Base-by-base conservation (phyloP, 345 rosid genomes). In the Gossypium stocksii region DNA sequence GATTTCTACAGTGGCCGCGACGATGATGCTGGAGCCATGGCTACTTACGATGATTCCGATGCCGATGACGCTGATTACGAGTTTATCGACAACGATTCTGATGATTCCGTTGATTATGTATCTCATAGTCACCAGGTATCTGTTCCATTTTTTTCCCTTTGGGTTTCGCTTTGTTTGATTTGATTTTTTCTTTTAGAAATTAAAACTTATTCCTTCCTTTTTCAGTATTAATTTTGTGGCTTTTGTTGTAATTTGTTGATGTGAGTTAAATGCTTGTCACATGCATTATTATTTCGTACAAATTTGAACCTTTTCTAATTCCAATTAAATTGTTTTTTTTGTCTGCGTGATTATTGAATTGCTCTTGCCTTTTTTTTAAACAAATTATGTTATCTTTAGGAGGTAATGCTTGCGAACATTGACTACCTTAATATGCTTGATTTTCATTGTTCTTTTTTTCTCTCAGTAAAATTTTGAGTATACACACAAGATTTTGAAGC, bases 1-100 rank as follows among this genome's bases (percentile, higher is more conserved):
- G 91, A 86, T 81, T 89, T 88, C 86, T 89, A 91, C 81, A 87
- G 93, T 81, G 94, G 91, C 73, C 87, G 85, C 46, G 94, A 87
- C 17, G 92, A 84, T 71, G 86, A 82, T 13, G 82, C 25, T 7
- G 78, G 73, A 16, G 80, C 38, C 70, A 75, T 70, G 56, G 73
- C 78, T 45, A 88, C 85, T 56, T 80, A 79, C 83, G 88, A 88
- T 64, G 86, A 82, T 74, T 85, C 86, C 46, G 85, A 82, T 72
- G 87, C 88, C 29, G 89, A 86, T 71, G 80, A 76, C 29, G 88
- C 82, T 65, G 97, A 83, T 57, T 91, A 84, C 74, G 91, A 82
- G 82, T 89, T 89, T 80, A 85, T 89, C 51, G 93, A 89, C 27
- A 80, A 91, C 77, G 92, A 81, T 72, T 82, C 89, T 64, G 93